Evolutionary conservation across 495 filamentous ascomycete species (phyloP).

Genomic region (Penicillium daleae): DNA sequence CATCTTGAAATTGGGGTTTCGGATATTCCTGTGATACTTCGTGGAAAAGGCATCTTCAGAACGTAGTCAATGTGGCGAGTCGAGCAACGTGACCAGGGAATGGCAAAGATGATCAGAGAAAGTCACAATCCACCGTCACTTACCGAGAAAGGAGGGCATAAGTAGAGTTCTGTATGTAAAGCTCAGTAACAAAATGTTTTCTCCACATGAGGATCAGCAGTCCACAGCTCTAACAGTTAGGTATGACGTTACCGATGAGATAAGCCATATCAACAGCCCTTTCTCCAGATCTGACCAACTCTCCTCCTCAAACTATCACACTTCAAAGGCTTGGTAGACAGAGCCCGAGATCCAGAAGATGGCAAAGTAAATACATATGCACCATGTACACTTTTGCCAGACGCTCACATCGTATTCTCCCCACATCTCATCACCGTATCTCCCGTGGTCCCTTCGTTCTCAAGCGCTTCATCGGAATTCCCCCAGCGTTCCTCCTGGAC

Average conservation of each 20-base stretch:
- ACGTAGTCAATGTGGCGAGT: no score
- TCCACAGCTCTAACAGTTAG: not conserved
- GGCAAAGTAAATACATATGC: not conserved
- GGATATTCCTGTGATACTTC: no score
- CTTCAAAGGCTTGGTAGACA: no score
- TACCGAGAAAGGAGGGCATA: not conserved
- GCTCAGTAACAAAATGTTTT: not conserved
- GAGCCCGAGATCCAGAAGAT: not conserved
- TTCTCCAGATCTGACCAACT: not conserved
- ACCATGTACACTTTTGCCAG: conserved; percentile 21
- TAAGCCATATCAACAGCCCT: conserved; percentile 11
- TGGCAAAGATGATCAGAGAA: not conserved
- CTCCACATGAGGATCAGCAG: not conserved
- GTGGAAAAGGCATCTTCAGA: no score
- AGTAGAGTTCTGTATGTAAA: not conserved
- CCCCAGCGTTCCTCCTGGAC: conserved; percentile 76
- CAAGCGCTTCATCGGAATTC: conserved; percentile 62
- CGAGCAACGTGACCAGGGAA: no score
- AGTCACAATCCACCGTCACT: not conserved
- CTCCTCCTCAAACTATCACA: not conserved
- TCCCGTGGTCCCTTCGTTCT: conserved; percentile 12
- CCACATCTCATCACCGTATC: not conserved
- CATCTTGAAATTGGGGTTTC: not conserved
- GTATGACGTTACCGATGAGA: conserved; percentile 31
- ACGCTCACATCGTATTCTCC: conserved; percentile 8